A percentile compares a stretch with the other conserved stretches of the same genome.
These are phyloP conservation scores for Chloranthus sessilifolius DNA, from an alignment of 164 flowering plant genomes.

Conservation along the genomic window DNA sequence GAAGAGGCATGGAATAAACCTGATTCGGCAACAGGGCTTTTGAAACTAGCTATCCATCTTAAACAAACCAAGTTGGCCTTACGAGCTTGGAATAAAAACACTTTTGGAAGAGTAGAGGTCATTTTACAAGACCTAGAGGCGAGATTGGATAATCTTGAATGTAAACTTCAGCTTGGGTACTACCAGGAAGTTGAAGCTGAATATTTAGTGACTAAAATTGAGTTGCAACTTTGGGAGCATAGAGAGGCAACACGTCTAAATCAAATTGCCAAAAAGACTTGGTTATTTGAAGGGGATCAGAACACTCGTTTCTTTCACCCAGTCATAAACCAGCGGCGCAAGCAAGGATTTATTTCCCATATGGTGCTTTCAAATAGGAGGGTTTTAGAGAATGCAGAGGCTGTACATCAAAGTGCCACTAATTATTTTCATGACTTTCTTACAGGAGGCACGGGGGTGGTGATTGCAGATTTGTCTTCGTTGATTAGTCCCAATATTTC, in stretches of 20 bases:
- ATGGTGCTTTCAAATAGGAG: background rate
- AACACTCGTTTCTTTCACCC: slow-evolving; percentile 2
- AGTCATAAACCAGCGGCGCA: background rate
- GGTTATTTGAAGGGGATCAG: slow-evolving; percentile 1
- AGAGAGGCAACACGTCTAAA: background rate
- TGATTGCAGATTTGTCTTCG: too few species aligned
- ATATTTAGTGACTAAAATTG: background rate
- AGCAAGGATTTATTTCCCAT: slow-evolving; percentile 1
- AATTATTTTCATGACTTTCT: background rate
- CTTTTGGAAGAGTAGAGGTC: slow-evolving; percentile 2
- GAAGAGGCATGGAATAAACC: background rate
- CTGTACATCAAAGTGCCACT: background rate
- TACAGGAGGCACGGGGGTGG: too few species aligned
- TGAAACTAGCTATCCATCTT: background rate
- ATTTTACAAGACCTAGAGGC: background rate
- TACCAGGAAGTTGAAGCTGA: background rate
- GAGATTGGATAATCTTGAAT: background rate
- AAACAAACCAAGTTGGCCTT: slow-evolving; percentile 1
- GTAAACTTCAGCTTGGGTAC: background rate
- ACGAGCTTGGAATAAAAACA: background rate
- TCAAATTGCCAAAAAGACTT: background rate
- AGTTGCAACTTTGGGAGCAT: background rate
- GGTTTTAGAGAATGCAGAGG: background rate
- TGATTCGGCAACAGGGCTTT: background rate
- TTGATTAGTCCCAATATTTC: too few species aligned